Conservation (phyloP, 768 basidiomycete species). For the Tricholoma flavovirens region DNA sequence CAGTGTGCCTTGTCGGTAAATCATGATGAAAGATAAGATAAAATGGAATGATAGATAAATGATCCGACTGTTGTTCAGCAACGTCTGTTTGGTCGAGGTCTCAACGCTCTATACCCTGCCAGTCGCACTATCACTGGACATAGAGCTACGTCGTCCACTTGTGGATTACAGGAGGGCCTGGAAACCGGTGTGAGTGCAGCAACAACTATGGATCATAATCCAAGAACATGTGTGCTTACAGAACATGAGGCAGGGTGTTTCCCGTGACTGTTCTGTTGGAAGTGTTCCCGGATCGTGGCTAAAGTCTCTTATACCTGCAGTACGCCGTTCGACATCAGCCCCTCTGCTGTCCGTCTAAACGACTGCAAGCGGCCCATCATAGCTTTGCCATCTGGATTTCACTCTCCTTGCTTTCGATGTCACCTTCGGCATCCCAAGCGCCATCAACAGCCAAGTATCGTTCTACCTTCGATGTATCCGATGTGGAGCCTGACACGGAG, state of each 20-base stretch:
- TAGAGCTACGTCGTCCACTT: slow-evolving; percentile 10
- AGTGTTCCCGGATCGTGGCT: slow-evolving; percentile 19
- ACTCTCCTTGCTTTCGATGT: slow-evolving; percentile 27
- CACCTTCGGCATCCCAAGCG: slow-evolving; percentile 25
- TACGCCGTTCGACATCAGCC: slow-evolving; percentile 11
- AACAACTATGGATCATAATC: slow-evolving; percentile 15
- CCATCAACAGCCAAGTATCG: slow-evolving; percentile 19
- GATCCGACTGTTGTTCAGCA: slow-evolving; percentile 14
- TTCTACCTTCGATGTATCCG: slow-evolving; percentile 22
- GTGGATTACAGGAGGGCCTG: slow-evolving; percentile 7
- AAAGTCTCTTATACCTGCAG: slow-evolving; percentile 7
- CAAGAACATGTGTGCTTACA: slow-evolving; percentile 40
- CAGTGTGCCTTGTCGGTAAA: background rate
- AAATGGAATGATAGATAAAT: slow-evolving; percentile 16
- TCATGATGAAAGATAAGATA: slow-evolving; percentile 19
- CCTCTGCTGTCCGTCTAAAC: slow-evolving; percentile 3
- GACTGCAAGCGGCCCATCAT: slow-evolving; percentile 6
- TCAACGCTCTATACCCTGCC: slow-evolving; percentile 13
- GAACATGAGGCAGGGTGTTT: slow-evolving; percentile 53
- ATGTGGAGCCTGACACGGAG: slow-evolving; percentile 46
- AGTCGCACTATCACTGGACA: no score
- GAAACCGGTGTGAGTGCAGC: slow-evolving; percentile 21
- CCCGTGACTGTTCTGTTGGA: slow-evolving; percentile 27
- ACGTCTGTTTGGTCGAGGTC: slow-evolving; percentile 8
- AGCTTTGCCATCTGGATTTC: slow-evolving; percentile 7